Base-by-base conservation (phyloP, 2,329 filamentous ascomycete species). In the Septoria linicola region DNA sequence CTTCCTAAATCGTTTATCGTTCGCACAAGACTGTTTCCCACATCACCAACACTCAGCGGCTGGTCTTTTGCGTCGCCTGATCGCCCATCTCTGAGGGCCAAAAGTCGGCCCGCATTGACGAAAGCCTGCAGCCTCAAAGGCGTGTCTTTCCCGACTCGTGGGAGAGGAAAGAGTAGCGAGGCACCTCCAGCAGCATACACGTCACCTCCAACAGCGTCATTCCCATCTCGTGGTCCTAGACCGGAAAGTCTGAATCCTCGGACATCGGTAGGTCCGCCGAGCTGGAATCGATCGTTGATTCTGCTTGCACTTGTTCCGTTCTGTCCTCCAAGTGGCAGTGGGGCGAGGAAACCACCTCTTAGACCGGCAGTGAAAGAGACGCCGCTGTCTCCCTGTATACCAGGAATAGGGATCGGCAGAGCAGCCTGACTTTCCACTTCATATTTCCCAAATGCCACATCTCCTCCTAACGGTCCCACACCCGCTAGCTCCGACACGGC, bases 391-490 rank as follows among this genome's bases (percentile, higher is more conserved):
- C 82, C 83, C 58, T 78, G 71, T n/a, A 85, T 68, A 1, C 85
- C 83, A 0, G 87, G 87, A 11, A 93, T 73, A 0, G 84, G 77
- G 17, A 96, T 76, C 0, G 91, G 85, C 1, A 92, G 54, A 2
- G 89, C 89, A 49, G 82, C 82, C 55, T 89, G 84, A 1, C 89
- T 76, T 70, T 97, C 92, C 13, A 92, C 64, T 69, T 97, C 91
- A n/a, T 84, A 83, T 72, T 96, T 99, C 69, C 83, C 89, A 70
- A 96, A 97, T n/a, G 87, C 85, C 1, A 96, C 90, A 63, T 97
- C 93, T 32, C 93, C 93, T 56, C 81, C 82, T 14, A 99, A 74
- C 0, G 87, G 84, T 0, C 92, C 59, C 1, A 54, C 20, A 10
- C 59, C 59, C 13, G 59, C 59, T 14, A 61, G 37, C 43, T 61